Base-by-base conservation (phyloP, 1,284 basidiomycete species). In the Rhodotorula mucilaginosa region DNA sequence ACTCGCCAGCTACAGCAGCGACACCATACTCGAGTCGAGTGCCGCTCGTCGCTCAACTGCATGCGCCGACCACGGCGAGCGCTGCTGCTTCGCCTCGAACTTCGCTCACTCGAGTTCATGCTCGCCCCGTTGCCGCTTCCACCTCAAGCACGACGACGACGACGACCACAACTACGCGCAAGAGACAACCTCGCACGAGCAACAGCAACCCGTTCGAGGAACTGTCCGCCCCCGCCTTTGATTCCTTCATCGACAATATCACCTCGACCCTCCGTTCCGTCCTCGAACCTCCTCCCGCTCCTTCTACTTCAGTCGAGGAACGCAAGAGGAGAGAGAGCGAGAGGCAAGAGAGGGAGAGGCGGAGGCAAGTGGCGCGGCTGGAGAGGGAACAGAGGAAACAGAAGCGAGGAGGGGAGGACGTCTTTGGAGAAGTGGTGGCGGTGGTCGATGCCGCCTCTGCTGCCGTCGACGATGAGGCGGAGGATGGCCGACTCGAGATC, bases 331-430 rank as follows among this genome's bases (percentile, higher is more conserved):
- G 34, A 16, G 60, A 52, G 51, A 54, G 52, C 31, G n/a, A 48
- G 21, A 26, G 61, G 23, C 56, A 58, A 21, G 66, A 51, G 31
- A 44, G 44, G 12, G 59, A 58, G 49, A 26, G 71, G 64, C n/a
- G 81, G 74, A 23, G 77, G 73, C 31, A 78, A 70, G 57, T 85
- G 81, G 12, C 92, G 87, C 74, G 90, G 89, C 12, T 92, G 89
- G 1, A 95, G 95, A 16, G 97, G 87, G 31, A 97, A 82, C 54
- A 29, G 19, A 23, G 70, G 95, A 82, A 51, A 97, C 31, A 26
- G 26, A 26, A 26, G 26, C 26, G 26, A 26, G 26, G 21, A 39
- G 84, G 49, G 8, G 82, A 80, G 64, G 69, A 67, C 58, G 69
- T 70, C 5, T 70, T 70, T 60, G 68, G 68, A 3, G 39, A 70